These are phyloP conservation scores for Monoraphidium neglectum DNA, from an alignment of 139 green algal species.

Conservation along the genomic window DNA sequence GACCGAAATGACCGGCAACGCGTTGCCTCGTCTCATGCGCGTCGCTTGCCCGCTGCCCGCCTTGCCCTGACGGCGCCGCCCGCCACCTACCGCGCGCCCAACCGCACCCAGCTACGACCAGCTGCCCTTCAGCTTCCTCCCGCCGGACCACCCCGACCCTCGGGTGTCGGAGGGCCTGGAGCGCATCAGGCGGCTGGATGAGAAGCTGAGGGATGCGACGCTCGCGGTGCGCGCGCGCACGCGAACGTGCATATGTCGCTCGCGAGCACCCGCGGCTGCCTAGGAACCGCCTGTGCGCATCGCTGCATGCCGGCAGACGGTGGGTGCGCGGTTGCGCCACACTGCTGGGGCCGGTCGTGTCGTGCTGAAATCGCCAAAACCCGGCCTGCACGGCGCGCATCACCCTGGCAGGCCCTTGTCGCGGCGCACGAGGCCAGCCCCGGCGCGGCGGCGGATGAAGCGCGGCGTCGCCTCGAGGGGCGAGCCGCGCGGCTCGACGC, in stretches of 20 bases:
- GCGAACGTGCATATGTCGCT: neutral
- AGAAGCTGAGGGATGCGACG: slow-evolving; percentile 4
- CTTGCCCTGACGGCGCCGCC: no score
- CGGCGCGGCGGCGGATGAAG: neutral
- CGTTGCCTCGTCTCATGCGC: no score
- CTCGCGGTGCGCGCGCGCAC: neutral
- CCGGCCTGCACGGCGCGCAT: neutral
- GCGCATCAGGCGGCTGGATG: slow-evolving; percentile 11
- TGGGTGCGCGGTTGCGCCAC: neutral
- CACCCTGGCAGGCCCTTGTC: slow-evolving; percentile 3
- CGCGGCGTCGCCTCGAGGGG: neutral
- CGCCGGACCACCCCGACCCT: neutral
- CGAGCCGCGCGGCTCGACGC: slow-evolving; percentile 16
- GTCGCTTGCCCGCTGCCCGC: no score
- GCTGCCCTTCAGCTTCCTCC: neutral
- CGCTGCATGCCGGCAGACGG: neutral
- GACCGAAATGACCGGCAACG: no score
- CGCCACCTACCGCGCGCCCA: no score
- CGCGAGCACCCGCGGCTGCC: neutral
- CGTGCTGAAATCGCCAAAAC: no score
- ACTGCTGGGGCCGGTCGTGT: neutral
- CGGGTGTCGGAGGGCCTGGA: slow-evolving; percentile 8
- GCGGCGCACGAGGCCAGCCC: neutral
- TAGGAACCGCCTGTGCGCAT: neutral
- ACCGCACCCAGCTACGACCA: no score